Conservation (phyloP, 768 basidiomycete genomes). For the Russula foetens region DNA sequence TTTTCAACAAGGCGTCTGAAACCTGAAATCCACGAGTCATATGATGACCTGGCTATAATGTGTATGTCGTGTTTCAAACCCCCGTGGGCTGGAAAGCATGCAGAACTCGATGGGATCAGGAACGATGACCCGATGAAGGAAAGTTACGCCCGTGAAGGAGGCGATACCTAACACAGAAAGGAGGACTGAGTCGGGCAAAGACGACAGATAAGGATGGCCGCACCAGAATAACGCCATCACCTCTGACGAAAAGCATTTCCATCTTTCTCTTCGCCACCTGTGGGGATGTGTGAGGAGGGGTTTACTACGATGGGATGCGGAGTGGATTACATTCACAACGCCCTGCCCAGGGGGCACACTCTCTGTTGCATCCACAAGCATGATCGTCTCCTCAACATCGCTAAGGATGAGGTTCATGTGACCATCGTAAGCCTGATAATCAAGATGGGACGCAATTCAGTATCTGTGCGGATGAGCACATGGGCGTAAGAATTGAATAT, state of each 20-base stretch:
- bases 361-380: slow-evolving; percentile 86
- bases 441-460: slow-evolving; percentile 14
- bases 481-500: slow-evolving; percentile 8
- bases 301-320: neutral
- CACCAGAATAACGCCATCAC: slow-evolving; percentile 95
- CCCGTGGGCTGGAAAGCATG: neutral
- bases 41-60: neutral
- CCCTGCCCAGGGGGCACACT: slow-evolving; percentile 46
- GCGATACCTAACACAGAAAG: slow-evolving; percentile 52
- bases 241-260: slow-evolving; percentile 97
- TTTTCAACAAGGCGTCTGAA: neutral
- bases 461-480: slow-evolving; percentile 1
- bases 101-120: neutral
- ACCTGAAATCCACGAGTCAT: neutral
- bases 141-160: slow-evolving; percentile 63
- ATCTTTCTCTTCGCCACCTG: slow-evolving; percentile 90
- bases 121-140: neutral
- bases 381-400: slow-evolving; percentile 95
- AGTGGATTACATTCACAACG: slow-evolving; percentile 51
- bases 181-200: slow-evolving; percentile 10
- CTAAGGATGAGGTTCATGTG: slow-evolving; percentile 99
- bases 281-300: neutral
- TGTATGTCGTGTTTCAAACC: neutral
- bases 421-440: slow-evolving; percentile 90
- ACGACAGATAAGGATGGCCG: neutral